These are phyloP conservation scores for Sporothrix phasma DNA, from an alignment of 2,329 filamentous ascomycete genomes.

Conservation along the genomic window DNA sequence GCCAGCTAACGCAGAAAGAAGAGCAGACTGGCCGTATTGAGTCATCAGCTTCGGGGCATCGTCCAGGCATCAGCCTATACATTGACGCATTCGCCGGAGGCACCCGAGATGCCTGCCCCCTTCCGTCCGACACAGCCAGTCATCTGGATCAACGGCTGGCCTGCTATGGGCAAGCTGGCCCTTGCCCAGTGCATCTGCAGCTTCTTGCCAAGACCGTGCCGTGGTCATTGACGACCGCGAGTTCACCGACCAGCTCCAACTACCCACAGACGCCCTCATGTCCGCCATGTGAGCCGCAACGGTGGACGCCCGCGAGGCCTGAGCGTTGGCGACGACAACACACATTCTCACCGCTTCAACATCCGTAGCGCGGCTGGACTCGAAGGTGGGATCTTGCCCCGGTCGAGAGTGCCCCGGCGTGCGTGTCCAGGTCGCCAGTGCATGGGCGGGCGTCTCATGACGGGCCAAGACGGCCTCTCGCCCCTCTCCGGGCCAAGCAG, in stretches of 20 bases:
- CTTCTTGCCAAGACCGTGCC: slow-evolving; percentile 25
- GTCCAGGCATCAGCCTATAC: too few species aligned
- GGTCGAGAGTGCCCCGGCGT: background rate
- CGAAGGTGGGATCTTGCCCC: background rate
- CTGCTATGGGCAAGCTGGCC: slow-evolving; percentile 26
- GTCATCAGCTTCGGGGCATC: too few species aligned
- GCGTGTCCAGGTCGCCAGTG: background rate
- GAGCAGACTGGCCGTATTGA: too few species aligned
- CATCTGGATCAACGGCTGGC: slow-evolving; percentile 29
- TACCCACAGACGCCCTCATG: slow-evolving; percentile 11
- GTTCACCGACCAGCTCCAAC: slow-evolving; percentile 14
- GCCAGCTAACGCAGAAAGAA: too few species aligned
- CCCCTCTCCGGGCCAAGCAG: slow-evolving; percentile 11
- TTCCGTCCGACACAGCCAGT: slow-evolving; percentile 19
- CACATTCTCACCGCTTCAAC: background rate
- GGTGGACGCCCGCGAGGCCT: background rate
- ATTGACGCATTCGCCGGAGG: background rate
- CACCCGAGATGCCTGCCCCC: background rate
- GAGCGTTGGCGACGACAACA: background rate
- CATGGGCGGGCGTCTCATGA: background rate
- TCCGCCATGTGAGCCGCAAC: background rate
- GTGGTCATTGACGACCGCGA: slow-evolving; percentile 22
- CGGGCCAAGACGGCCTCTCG: background rate
- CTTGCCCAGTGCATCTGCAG: slow-evolving; percentile 26
- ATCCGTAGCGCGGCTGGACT: background rate